Percentiles rank a stretch among this genome's conserved stretches.
Conservation (phyloP, 108 stramenopile genomes). For the Nannochloropsis gaditana region DNA sequence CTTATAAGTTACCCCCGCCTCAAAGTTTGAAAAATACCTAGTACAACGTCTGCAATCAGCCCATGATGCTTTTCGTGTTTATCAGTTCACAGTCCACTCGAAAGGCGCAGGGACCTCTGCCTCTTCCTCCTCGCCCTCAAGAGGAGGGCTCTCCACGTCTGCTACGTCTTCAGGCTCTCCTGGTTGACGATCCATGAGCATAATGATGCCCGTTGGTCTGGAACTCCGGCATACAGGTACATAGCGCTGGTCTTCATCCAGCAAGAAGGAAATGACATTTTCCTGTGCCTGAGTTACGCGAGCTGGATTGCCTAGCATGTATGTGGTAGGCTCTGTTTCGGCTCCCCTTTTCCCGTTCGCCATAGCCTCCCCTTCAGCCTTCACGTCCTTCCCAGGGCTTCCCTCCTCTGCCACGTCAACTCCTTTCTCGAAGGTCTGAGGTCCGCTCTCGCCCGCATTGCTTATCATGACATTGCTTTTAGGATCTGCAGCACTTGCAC, state of each 20-base stretch:
- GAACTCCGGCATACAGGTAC: constrained; percentile 39
- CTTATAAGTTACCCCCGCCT: too few species aligned
- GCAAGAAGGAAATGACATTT: constrained; percentile 41
- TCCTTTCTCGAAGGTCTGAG: constrained; percentile 16
- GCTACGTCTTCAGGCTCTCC: constrained; percentile 55
- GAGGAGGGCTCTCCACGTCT: constrained; percentile 48
- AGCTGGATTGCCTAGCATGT: constrained; percentile 55
- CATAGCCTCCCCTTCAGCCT: constrained; percentile 44
- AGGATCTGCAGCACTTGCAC: constrained; percentile 26
- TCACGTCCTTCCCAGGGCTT: constrained; percentile 49
- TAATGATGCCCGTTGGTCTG: constrained; percentile 53
- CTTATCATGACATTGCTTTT: not conserved
- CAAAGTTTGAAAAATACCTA: too few species aligned
- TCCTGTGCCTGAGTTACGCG: constrained; percentile 55
- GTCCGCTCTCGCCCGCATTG: constrained; percentile 33
- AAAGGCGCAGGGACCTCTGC: constrained; percentile 55
- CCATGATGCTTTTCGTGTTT: too few species aligned
- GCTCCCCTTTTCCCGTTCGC: constrained; percentile 60
- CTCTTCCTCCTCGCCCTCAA: constrained; percentile 48
- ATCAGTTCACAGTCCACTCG: constrained; percentile 43
- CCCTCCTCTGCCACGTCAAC: constrained; percentile 34
- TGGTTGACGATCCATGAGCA: constrained; percentile 53
- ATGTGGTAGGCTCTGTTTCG: constrained; percentile 47
- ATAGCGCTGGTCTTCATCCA: constrained; percentile 41
- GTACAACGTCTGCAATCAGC: too few species aligned